Evolutionary conservation across 2,329 filamentous ascomycete genomes (phyloP), one percentile per base, ranked within the genome.

Genomic region (Thielaviopsis populi): DNA sequence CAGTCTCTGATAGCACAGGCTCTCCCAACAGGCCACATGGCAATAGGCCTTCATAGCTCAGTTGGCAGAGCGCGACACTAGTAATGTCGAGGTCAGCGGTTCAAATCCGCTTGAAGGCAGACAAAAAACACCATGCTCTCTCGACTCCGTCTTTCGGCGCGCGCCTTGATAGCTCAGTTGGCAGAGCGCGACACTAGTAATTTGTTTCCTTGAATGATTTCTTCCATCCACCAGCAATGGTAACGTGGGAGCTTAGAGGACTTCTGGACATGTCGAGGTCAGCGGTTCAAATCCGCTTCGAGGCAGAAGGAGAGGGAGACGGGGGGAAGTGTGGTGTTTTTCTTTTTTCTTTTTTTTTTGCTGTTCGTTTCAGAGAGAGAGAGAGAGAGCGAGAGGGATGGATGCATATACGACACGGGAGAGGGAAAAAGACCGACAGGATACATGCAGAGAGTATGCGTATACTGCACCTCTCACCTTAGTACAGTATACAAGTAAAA

Each of bases 151-250:
- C 24, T 6, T 27, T 54, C 15, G 15, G 8, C 17, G 43, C 17
- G 43, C 4, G 62, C 62, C 62, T 64, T 60, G 54, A 64, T 64
- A 64, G 62, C 62, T 64, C 62, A 64, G 62, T 64, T 64, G 62
- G 62, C 62, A 64, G 62, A 64, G 62, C 62, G 62, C 62, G 62
- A 64, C 62, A 64, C 62, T 64, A 64, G 62, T 64, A 64, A 50
- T 64, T 17, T 56, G 42, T 5, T 17, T 30, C 22, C 30, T 27
- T 37, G 53, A 56, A 56, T 56, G 13, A 56, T 56, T 15, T 33
- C 19, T 24, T 33, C 27, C 53, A 56, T 56, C 27, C 13, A 17
- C 53, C 53, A 56, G 53, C 53, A 56, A 56, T 56, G 53, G 53
- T 17, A 30, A 56, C 53, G 53, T 56, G 53, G 53, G 42, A 33